Conservation (phyloP, 164 flowering plant genomes). For the Nelumbo lutea region DNA sequence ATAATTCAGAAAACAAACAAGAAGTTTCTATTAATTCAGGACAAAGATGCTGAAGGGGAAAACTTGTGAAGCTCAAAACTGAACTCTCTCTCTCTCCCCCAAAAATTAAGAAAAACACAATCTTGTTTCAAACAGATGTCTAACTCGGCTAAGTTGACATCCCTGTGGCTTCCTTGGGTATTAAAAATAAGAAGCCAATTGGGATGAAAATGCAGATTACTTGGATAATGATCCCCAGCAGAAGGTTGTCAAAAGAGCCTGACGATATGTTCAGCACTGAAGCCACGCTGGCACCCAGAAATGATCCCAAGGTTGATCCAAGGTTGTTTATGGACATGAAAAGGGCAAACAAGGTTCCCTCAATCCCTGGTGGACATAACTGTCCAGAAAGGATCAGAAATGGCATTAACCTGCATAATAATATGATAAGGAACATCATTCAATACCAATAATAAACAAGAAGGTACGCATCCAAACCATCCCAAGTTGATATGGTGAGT, state of each 20-base stretch:
- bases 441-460: no score
- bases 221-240: conserved; percentile 51
- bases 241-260: conserved; percentile 76
- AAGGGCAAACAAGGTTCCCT: conserved; percentile 91
- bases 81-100: no score
- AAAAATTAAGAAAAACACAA: background rate
- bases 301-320: conserved; percentile 70
- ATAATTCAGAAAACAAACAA: no score
- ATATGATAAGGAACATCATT: no score
- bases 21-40: no score
- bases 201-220: conserved; percentile 66
- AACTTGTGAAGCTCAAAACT: background rate
- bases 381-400: conserved; percentile 88
- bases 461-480: no score
- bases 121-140: no score
- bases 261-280: conserved; percentile 69
- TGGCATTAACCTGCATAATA: conserved; percentile 83
- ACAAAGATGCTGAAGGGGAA: no score
- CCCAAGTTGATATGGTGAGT: background rate
- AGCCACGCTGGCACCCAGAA: conserved; percentile 79
- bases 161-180: conserved; percentile 87
- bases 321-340: conserved; percentile 94
- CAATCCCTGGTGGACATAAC: conserved; percentile 93
- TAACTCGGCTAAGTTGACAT: conserved; percentile 38
- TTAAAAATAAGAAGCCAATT: conserved; percentile 62